phyloP scores from a whole-genome alignment of 192 early-diverging fungal genomes.

The Kappamyces sp. region DNA sequence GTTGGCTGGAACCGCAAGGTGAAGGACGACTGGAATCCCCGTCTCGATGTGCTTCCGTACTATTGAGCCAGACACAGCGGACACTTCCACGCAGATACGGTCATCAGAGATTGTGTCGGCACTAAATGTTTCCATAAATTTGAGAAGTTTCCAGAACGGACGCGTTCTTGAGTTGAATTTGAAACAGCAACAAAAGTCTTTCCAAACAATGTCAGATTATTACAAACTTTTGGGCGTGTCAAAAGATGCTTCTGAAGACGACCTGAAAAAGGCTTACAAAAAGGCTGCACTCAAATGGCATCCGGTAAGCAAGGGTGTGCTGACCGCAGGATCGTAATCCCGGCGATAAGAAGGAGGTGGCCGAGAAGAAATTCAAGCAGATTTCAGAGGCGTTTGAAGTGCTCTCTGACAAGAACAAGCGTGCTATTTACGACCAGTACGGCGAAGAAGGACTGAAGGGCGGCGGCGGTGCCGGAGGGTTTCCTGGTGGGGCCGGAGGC shows the following conservation, averaged over 20 bases:
- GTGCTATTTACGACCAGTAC: constrained; percentile 48
- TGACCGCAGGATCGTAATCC: constrained; percentile 45
- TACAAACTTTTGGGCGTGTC: constrained; percentile 83
- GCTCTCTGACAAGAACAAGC: constrained; percentile 46
- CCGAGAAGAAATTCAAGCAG: constrained; percentile 75
- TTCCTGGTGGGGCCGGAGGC: constrained; percentile 47
- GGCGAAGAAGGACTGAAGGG: constrained; percentile 56
- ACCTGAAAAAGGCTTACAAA: constrained; percentile 57
- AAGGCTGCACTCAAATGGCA: constrained; percentile 74
- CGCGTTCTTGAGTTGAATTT: too few relatives aligned
- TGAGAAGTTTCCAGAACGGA: too few relatives aligned
- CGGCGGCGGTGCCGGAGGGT: constrained; percentile 49
- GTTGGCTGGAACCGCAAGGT: too few relatives aligned
- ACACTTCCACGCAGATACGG: too few relatives aligned
- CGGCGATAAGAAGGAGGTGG: constrained; percentile 50
- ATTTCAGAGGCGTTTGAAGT: constrained; percentile 53
- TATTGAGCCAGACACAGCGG: too few relatives aligned
- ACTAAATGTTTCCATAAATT: too few relatives aligned
- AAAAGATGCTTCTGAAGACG: constrained; percentile 68
- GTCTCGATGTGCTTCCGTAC: too few relatives aligned
- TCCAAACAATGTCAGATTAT: constrained; percentile 53
- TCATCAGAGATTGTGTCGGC: too few relatives aligned
- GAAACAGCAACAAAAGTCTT: too few relatives aligned
- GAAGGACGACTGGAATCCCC: too few relatives aligned
- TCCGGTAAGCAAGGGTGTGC: constrained; percentile 32